These are phyloP conservation scores for Haemoproteus tartakovskyi DNA, from an alignment of 169 alveolate genomes.

Conservation along the genomic window DNA sequence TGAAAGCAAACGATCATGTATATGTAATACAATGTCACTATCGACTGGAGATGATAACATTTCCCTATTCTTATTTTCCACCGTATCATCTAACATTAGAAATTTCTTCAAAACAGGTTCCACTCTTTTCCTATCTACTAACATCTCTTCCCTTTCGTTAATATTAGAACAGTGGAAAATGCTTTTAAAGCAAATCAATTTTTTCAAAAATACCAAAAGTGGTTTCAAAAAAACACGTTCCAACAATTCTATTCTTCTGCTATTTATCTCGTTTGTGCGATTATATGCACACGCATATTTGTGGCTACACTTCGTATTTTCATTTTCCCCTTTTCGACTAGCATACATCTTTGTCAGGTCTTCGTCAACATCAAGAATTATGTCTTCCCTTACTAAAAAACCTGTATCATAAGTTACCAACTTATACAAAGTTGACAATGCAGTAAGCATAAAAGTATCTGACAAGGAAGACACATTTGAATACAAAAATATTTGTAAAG, in stretches of 20 bases:
- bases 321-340: background rate
- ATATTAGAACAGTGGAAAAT: conserved; percentile 59
- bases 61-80: conserved; percentile 62
- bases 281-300: background rate
- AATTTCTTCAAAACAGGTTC: conserved; percentile 38
- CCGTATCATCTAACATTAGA: conserved; percentile 22
- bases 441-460: conserved; percentile 39
- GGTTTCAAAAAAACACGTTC: conserved; percentile 29
- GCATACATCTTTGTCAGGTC: background rate
- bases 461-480: conserved; percentile 54
- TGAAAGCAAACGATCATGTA: conserved; percentile 62
- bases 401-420: conserved; percentile 48
- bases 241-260: conserved; percentile 29
- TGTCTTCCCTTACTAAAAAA: conserved; percentile 1
- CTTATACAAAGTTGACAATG: conserved; percentile 19
- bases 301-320: background rate
- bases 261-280: background rate
- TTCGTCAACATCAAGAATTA: background rate
- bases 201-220: conserved; percentile 40
- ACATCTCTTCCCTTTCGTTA: conserved; percentile 53
- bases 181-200: conserved; percentile 62
- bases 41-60: too few species aligned
- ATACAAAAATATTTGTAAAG: conserved; percentile 49
- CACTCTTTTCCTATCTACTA: conserved; percentile 46
- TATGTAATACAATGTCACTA: conserved; percentile 38